Evolutionary conservation across 225 moss, liverwort and hornwort species (phyloP).

Genomic region (Bryum argenteum): DNA sequence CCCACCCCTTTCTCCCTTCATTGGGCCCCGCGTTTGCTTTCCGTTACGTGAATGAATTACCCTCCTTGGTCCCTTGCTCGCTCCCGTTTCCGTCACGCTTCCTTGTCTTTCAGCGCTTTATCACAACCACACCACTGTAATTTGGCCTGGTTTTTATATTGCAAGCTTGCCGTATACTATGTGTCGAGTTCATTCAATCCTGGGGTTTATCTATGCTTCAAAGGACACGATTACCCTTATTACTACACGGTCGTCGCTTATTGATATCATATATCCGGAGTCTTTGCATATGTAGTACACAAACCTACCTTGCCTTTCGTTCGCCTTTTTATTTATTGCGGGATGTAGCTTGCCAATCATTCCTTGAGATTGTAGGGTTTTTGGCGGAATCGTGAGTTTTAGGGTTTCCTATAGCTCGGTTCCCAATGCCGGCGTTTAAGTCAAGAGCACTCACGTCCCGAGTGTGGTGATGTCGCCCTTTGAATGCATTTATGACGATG

Average conservation of each 20-base stretch:
- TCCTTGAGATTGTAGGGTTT: not conserved
- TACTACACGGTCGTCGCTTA: not conserved
- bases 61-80: not conserved
- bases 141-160: not conserved
- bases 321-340: not conserved
- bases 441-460: slow-evolving; percentile 34
- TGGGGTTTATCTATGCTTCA: not conserved
- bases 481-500: slow-evolving; percentile 66
- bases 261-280: not conserved
- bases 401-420: not conserved
- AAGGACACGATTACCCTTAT: not conserved
- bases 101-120: not conserved
- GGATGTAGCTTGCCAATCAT: not conserved
- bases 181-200: not conserved
- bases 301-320: not conserved
- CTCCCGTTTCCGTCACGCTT: not conserved
- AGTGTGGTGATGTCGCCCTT: slow-evolving; percentile 37
- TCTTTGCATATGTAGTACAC: not conserved
- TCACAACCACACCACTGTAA: not conserved
- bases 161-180: not conserved
- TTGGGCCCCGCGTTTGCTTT: not conserved
- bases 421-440: not conserved
- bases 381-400: slow-evolving; percentile 1
- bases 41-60: too few relatives aligned
- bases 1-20: not conserved